These are phyloP conservation scores for Pholiota adiposa DNA, from an alignment of 1,284 basidiomycete genomes.

Conservation along the genomic window DNA sequence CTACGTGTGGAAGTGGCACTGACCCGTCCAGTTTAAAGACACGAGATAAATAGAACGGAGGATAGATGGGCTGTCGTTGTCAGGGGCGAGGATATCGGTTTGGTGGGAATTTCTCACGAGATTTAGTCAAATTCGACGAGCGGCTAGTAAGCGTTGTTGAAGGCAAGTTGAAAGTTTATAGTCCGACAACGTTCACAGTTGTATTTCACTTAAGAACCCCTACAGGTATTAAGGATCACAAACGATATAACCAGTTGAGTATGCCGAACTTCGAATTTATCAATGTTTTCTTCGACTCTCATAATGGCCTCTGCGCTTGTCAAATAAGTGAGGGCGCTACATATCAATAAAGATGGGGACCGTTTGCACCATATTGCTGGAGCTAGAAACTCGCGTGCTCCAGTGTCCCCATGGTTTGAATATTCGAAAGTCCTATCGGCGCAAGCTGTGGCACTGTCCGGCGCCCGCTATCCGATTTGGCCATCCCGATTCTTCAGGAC, in stretches of 20 bases:
- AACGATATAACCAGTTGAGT: too few relatives aligned
- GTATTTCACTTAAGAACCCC: too few relatives aligned
- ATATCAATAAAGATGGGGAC: not conserved
- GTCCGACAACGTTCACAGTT: too few relatives aligned
- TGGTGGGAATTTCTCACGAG: not conserved
- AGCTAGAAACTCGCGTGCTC: not conserved
- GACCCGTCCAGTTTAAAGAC: not conserved
- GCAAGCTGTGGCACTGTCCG: not conserved
- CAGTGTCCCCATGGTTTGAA: too few relatives aligned
- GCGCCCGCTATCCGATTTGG: not conserved
- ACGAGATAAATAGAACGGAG: not conserved
- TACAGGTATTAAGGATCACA: too few relatives aligned
- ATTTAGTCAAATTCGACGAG: not conserved
- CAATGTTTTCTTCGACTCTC: not conserved
- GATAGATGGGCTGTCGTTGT: not conserved
- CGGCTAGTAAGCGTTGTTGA: too few relatives aligned
- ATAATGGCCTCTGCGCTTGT: not conserved
- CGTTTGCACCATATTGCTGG: not conserved
- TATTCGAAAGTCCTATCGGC: not conserved
- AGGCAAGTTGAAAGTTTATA: too few relatives aligned
- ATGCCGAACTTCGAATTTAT: too few relatives aligned
- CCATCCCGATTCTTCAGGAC: not conserved
- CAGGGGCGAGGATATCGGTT: not conserved
- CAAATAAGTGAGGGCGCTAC: not conserved
- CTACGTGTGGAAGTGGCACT: not conserved